Percentiles rank a stretch among this genome's conserved stretches.
These are phyloP conservation scores for Didymella pinodella DNA, from an alignment of 2,329 filamentous ascomycete species.

Conservation along the genomic window DNA sequence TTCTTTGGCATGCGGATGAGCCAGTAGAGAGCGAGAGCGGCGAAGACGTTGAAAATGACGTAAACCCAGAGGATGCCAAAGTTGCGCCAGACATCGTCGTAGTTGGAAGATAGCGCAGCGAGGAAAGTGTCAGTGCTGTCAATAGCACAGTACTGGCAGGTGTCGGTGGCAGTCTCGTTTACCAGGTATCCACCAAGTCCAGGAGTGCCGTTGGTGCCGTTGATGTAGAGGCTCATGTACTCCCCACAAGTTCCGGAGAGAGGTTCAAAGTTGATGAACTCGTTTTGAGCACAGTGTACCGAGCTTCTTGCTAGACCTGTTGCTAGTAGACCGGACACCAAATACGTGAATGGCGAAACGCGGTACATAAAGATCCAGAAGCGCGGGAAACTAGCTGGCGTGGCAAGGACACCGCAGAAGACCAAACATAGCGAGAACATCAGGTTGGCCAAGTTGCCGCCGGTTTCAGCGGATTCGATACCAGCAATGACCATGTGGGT, in stretches of 20 bases:
- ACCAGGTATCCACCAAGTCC: conserved; percentile 50
- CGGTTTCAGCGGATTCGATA: conserved; percentile 76
- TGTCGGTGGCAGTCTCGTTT: conserved; percentile 52
- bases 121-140: conserved; percentile 56
- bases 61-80: conserved; percentile 64
- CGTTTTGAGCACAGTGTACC: conserved; percentile 52
- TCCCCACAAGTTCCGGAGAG: conserved; percentile 45
- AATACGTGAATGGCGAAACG: conserved; percentile 72
- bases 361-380: conserved; percentile 84
- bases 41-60: conserved; percentile 60
- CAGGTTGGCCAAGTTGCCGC: conserved; percentile 77
- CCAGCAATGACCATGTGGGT: conserved; percentile 79
- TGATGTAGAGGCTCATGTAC: conserved; percentile 56
- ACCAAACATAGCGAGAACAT: conserved; percentile 76
- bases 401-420: conserved; percentile 74
- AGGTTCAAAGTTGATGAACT: conserved; percentile 53
- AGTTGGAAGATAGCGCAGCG: conserved; percentile 52
- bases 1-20: conserved; percentile 61
- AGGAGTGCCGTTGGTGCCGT: neutral
- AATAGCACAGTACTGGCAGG: conserved; percentile 56
- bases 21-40: conserved; percentile 63
- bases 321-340: conserved; percentile 52
- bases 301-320: conserved; percentile 63
- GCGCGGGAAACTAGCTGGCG: conserved; percentile 64
- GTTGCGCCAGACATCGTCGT: conserved; percentile 60